Evolutionary conservation across 2,329 filamentous ascomycete genomes (phyloP), one percentile per base, ranked within the genome.

Genomic region (Zasmidium cellare): DNA sequence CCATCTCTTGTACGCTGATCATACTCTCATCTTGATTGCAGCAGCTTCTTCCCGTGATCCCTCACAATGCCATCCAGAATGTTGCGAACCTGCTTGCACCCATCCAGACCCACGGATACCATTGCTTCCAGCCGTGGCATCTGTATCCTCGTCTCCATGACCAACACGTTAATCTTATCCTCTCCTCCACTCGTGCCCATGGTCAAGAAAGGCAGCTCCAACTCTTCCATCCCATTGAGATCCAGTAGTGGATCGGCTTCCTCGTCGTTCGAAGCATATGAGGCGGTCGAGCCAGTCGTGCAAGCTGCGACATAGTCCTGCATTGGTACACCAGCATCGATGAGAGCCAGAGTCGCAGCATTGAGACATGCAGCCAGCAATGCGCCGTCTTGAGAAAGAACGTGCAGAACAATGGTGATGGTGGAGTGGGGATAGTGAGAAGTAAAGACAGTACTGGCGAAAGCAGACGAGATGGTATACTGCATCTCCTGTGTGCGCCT

Each of bases 251-350:
- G 91, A 68, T 96, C 91, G 11, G 89, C 88, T 58, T 90, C 88
- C 69, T 89, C 87, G 56, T 84, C 84, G 59, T 82, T 79, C 59
- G 69, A 70, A 3, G 84, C 80, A 65, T 88, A 84, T 0, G 85
- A 83, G 0, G 87, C 87, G 0, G 89, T 91, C 14, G 88, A 90
- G 3, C 92, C 94, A 0, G 91, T 90, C 0, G 92, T 96, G 76
- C 91, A 96, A 5, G 92, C 91, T 20, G 87, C 87, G 2, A 97
- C 84, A 72, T 97, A 96, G 71, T 96, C 91, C 2, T 87, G 86
- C 92, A 97, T 97, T 22, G 94, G 94, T 19, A 99, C 88, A 53
- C 94, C 94, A 0, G 94, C 94, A 72, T 99, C 94, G 61, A 97
- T 88, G 20, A 97, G 85, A 0, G 94, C 94, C 12, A 99, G 84